Evolutionary conservation across 257 asterid genomes (phyloP).

Genomic region (Fraxinus anomala): DNA sequence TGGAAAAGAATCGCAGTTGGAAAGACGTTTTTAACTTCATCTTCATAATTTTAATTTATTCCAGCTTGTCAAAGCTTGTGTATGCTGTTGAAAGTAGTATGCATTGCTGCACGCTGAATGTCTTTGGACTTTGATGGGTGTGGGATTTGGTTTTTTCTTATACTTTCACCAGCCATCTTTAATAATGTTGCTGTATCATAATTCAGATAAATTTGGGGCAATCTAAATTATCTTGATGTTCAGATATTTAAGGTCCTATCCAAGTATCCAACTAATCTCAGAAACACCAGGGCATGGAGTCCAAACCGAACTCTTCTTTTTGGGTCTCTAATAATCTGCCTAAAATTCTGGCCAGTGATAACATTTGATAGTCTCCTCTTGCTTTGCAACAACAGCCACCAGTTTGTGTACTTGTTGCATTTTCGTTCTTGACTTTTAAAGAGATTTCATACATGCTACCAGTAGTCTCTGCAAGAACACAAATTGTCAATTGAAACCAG

Average conservation of each 20-base stretch:
- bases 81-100: neutral
- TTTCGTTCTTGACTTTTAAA: no score
- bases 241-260: no score
- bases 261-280: no score
- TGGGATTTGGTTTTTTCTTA: neutral
- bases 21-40: constrained; percentile 5
- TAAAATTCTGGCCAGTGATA: neutral
- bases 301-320: no score
- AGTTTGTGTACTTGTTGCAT: no score
- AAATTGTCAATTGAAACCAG: constrained; percentile 44
- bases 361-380: no score
- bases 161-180: neutral
- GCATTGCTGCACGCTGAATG: neutral
- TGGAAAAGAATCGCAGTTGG: constrained; percentile 21
- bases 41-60: neutral
- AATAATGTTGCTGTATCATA: neutral
- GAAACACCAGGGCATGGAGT: no score
- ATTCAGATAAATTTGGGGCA: neutral
- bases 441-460: constrained; percentile 44
- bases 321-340: neutral
- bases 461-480: constrained; percentile 70
- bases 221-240: no score
- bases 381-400: no score
- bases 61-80: neutral
- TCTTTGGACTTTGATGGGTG: neutral